A percentile compares a stretch with the other conserved stretches of the same genome.
phyloP scores from a whole-genome alignment of 2,329 filamentous ascomycete genomes.

The Rutstroemia sydowiana region DNA sequence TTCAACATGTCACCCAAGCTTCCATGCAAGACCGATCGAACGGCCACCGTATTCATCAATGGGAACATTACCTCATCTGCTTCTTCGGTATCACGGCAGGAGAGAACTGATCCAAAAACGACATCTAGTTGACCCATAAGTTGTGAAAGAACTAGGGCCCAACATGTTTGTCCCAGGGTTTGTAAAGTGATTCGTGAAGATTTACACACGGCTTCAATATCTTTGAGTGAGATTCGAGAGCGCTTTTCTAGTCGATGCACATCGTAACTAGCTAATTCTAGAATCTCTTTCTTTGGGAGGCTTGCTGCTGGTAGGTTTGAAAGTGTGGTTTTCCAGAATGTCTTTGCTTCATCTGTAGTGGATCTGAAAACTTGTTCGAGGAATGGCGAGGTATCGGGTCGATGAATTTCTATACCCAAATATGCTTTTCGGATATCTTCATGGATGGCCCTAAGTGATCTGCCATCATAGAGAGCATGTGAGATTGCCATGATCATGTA shows the following conservation, averaged over 20 bases:
- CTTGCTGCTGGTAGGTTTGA: conserved; percentile 38
- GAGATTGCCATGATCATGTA: conserved; percentile 64
- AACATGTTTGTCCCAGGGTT: conserved; percentile 67
- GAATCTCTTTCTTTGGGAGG: conserved; percentile 32
- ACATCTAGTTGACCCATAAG: conserved; percentile 62
- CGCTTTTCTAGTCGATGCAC: conserved; percentile 38
- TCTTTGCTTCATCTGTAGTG: conserved; percentile 37
- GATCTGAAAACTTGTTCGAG: conserved; percentile 39
- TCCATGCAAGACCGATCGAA: conserved; percentile 68
- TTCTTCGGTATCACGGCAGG: conserved; percentile 70
- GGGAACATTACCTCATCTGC: conserved; percentile 69
- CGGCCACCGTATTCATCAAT: conserved; percentile 82
- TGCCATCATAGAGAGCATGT: conserved; percentile 86
- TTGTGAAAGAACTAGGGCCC: conserved; percentile 63
- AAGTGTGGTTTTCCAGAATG: conserved; percentile 69
- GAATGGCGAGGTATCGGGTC: conserved; percentile 42
- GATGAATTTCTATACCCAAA: conserved; percentile 30
- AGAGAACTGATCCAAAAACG: conserved; percentile 74
- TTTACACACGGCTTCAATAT: conserved; percentile 55
- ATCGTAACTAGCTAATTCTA: not conserved
- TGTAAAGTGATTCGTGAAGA: conserved; percentile 64
- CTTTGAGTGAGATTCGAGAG: conserved; percentile 36
- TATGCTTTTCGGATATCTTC: conserved; percentile 64
- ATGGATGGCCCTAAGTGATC: conserved; percentile 70
- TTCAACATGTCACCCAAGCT: conserved; percentile 55